Conservation (phyloP, 2,329 filamentous ascomycete species). For the Sporothrix euskadiensis region DNA sequence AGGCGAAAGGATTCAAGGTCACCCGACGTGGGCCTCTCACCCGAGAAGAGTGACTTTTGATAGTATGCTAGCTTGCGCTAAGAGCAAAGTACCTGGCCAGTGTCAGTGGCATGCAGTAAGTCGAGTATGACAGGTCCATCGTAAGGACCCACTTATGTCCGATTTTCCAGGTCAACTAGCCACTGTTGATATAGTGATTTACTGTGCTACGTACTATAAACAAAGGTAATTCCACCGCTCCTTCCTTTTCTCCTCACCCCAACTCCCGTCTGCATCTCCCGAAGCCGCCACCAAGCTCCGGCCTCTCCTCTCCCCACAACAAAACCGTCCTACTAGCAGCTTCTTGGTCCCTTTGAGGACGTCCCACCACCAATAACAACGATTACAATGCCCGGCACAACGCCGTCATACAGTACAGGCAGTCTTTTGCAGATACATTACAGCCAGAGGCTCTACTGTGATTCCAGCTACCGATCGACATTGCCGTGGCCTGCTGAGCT, state of each 20-base stretch:
- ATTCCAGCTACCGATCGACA: slow-evolving; percentile 26
- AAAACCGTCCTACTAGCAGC: background rate
- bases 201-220: too few relatives aligned
- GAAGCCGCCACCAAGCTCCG: slow-evolving; percentile 4
- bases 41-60: background rate
- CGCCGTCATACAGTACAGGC: slow-evolving; percentile 1
- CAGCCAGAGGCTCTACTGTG: background rate
- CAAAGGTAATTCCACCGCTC: background rate
- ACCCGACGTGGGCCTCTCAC: background rate
- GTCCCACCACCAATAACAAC: background rate
- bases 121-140: background rate
- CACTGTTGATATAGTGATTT: background rate
- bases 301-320: slow-evolving; percentile 10
- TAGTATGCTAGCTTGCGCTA: background rate
- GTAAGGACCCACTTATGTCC: background rate
- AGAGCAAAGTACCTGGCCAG: background rate
- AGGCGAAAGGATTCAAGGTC: background rate
- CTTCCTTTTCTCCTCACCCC: background rate
- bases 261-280: slow-evolving; percentile 30
- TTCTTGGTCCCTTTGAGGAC: background rate
- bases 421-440: background rate
- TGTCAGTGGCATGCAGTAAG: background rate
- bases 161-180: background rate
- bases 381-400: background rate
- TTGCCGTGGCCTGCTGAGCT: slow-evolving; percentile 24